Percentiles rank a stretch among this genome's conserved stretches.
phyloP scores from a whole-genome alignment of 768 basidiomycete genomes.

The Boletus sp. region DNA sequence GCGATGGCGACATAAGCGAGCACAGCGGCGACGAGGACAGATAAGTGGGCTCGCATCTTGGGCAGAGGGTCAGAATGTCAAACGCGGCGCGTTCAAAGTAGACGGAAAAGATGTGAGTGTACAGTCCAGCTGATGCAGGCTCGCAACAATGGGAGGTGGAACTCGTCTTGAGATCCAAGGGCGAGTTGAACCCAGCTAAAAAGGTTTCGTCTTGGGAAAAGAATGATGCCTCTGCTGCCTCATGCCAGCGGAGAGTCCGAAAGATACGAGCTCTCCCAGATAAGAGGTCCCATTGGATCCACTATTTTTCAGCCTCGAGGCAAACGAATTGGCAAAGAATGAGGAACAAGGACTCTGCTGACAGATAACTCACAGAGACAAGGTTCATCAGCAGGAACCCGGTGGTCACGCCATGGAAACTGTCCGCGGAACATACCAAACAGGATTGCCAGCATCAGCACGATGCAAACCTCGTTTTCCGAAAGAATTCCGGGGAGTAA shows the following conservation, averaged over 20 bases:
- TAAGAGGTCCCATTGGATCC: slow-evolving; percentile 8
- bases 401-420: slow-evolving; percentile 8
- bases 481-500: slow-evolving; percentile 3
- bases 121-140: background rate
- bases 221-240: slow-evolving; percentile 9
- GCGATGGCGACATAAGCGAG: slow-evolving; percentile 30
- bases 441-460: slow-evolving; percentile 20
- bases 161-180: background rate
- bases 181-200: slow-evolving; percentile 11
- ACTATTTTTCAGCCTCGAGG: slow-evolving; percentile 51
- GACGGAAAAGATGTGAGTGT: background rate
- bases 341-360: background rate
- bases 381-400: slow-evolving; percentile 3
- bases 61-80: background rate
- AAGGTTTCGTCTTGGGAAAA: slow-evolving; percentile 30
- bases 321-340: slow-evolving; percentile 6
- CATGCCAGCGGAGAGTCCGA: slow-evolving; percentile 19
- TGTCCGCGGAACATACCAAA: background rate
- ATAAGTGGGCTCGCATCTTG: slow-evolving; percentile 24
- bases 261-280: slow-evolving; percentile 13
- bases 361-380: slow-evolving; percentile 9
- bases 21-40: slow-evolving; percentile 27
- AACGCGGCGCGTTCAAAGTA: background rate
- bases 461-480: slow-evolving; percentile 29
- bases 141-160: background rate